Base-by-base conservation (phyloP, 2,329 filamentous ascomycete species). In the Neofusicoccum kwambonambiense region DNA sequence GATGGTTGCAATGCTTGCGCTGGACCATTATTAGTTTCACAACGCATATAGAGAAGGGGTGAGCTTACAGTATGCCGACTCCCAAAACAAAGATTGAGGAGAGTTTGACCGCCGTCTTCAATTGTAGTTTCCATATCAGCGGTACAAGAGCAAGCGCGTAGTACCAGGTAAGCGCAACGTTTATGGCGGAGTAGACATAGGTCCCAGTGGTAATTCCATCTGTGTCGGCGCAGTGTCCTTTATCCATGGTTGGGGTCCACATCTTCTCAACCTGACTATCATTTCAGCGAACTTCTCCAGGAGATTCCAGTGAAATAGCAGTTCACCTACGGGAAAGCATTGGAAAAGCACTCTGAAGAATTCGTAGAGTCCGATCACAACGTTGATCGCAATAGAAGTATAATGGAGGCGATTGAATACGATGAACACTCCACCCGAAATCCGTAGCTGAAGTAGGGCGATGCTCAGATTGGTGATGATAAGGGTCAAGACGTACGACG, bases 1-100 rank as follows among this genome's bases (percentile, higher is more conserved):
- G 11, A 63, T 63, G 6, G 47, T 42, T 3, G 49, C 60, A 8
- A 63, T 63, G 49, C 60, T 63, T 42, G 60, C 60, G 22, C 60
- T 63, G 17, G 6, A 13, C 4, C 31, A 19, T 5, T 34, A 9
- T 44, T 12, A 51, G 47, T 31, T 31, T 31, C 27, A 31, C 5
- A 2, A 31, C 27, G 6, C 5, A 31, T 15, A 27, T 4, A 4
- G 49, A 45, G 37, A 5, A 19, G 3, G n/a, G 9, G 5, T 11
- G 1, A 15, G 15, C 60, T 35, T 54, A 63, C 60, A 63, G 8
- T 8, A 63, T 34, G 13, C 60, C 49, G n/a, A 63, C 22, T 3
- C 60, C 34, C n/a, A 63, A n/a, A 4, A 63, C 37, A 6, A 63
- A 42, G 19, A 42, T 44, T 5, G 60, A n/a, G 4, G 60, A 54